Evolutionary conservation across 805 yeast genomes (phyloP).

Genomic region (Monosporozyma yasuniensis): DNA sequence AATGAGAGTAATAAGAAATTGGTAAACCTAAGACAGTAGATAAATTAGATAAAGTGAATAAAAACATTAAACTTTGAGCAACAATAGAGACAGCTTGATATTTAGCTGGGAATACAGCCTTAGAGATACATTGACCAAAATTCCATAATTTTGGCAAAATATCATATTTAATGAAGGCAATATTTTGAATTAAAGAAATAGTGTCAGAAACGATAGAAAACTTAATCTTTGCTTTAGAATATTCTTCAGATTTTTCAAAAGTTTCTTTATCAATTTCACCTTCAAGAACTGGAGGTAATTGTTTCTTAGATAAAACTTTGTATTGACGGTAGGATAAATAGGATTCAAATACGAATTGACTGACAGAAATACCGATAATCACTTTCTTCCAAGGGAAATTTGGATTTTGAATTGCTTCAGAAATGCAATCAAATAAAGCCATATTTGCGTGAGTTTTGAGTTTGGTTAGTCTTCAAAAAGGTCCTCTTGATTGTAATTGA

Average conservation of each 20-base stretch:
- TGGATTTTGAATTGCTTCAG: slow-evolving; percentile 1
- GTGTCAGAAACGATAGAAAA: slow-evolving; percentile 52
- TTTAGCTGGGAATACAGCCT: slow-evolving; percentile 20
- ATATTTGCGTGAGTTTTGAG: too few species aligned
- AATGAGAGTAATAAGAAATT: slow-evolving; percentile 61
- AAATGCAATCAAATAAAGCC: not conserved
- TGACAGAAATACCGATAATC: slow-evolving; percentile 63
- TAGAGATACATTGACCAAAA: slow-evolving; percentile 34
- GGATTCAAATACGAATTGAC: slow-evolving; percentile 66
- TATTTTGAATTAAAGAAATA: slow-evolving; percentile 45
- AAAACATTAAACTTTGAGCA: slow-evolving; percentile 63
- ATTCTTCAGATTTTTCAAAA: slow-evolving; percentile 65
- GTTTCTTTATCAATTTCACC: slow-evolving; percentile 64
- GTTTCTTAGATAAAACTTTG: slow-evolving; percentile 42
- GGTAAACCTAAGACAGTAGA: slow-evolving; percentile 57
- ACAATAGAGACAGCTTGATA: slow-evolving; percentile 44
- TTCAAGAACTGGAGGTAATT: slow-evolving; percentile 62
- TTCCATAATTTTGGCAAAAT: slow-evolving; percentile 57
- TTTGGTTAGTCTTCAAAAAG: too few species aligned
- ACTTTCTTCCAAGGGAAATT: slow-evolving; percentile 69
- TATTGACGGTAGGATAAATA: slow-evolving; percentile 73
- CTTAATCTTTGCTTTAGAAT: slow-evolving; percentile 68
- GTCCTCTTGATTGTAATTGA: too few species aligned
- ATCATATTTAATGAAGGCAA: slow-evolving; percentile 51
- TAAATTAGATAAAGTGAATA: slow-evolving; percentile 41